Evolutionary conservation across 768 basidiomycete species (phyloP), one percentile per base, ranked within the genome.

Genomic region (Chalciporus sphaerocephalus): DNA sequence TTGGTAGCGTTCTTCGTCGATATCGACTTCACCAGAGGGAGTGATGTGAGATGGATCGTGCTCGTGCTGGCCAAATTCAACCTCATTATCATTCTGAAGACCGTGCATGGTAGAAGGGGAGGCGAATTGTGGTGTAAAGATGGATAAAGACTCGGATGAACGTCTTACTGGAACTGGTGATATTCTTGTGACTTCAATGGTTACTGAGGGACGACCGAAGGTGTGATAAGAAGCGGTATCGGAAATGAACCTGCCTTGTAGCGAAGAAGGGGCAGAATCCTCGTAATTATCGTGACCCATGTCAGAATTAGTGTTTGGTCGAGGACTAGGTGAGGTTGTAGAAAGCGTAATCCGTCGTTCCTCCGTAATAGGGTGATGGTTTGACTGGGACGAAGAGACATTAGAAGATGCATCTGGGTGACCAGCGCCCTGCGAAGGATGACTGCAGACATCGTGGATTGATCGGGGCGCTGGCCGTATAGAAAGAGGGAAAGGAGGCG

Each of bases 171-270:
- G 55, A 55, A 55, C 55, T 39, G 48, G 62, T 17, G 42, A 56
- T 32, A 44, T 28, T 50, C 47, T 51, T 33, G 22, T 50, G 21
- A 47, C 47, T 40, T 56, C 51, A 46, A 55, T 54, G 32, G 48
- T 23, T 44, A 57, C 51, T 30, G 71, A 72, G 9, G 72, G 73
- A 39, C 59, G 65, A 44, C 74, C 80, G 44, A 77, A 76, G 1
- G 76, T 78, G 52, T 75, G 68, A 46, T 67, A 70, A 11, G 76
- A 80, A 21, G 70, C 69, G 6, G 69, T 65, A 57, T 80, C 76
- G 7, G 66, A 36, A 39, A 59, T 43, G 55, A 66, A 44, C 21
- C 45, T 53, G 46, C 38, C 52, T 63, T 43, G 61, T 38, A 24
- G 64, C 58, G 44, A 57, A 50, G 56, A 64, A 61, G 50, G 52